Base-by-base conservation (phyloP, 768 basidiomycete genomes). In the Leccinum olivaceopallidum region DNA sequence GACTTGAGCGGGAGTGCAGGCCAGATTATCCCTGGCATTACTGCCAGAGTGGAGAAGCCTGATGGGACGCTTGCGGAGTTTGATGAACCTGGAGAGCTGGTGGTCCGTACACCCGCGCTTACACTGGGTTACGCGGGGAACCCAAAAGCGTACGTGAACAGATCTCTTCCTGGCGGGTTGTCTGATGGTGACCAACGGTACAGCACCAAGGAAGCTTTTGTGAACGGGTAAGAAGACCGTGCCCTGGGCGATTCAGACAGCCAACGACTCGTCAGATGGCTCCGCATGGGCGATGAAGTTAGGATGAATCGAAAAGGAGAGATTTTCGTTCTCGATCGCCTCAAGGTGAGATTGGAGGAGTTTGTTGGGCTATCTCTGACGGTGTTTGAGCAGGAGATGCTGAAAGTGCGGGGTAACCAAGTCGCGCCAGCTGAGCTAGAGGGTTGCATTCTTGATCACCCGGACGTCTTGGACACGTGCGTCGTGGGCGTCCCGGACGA, bases 241-340 rank as follows among this genome's bases (percentile, higher is more conserved):
- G 2, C 22, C 1, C 22, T 12, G 56, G 13, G 18, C 9, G 13
- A 32, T 32, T 9, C 49, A 36, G 50, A 50, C 42, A 28, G 52
- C 48, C 55, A 49, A 69, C n/a, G 5, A 34, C 51, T 10, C 3
- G 32, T 12, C 59, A 84, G 83, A 28, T 86, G 87, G 87, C 82
- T 89, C 26, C 81, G 80, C 36, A 90, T 87, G 0, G 88, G 88
- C 1, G 88, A 90, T 66, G 87, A 89, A 70, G 89, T 90, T 42
- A 76, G 75, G 64, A 79, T 90, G 67, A 83, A 89, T 62, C 81
- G 76, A 62, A 77, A 83, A 55, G 78, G 80, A 12, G 87, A 90
- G 62, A 68, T 90, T 2, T 89, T 84, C 66, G 77, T 92, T 28
- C 83, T 92, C 13, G 90, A 92, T 70, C 83, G 90, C 26, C 70